phyloP scores from a whole-genome alignment of 2,329 filamentous ascomycete species.

The Aspergillus clavatus region DNA sequence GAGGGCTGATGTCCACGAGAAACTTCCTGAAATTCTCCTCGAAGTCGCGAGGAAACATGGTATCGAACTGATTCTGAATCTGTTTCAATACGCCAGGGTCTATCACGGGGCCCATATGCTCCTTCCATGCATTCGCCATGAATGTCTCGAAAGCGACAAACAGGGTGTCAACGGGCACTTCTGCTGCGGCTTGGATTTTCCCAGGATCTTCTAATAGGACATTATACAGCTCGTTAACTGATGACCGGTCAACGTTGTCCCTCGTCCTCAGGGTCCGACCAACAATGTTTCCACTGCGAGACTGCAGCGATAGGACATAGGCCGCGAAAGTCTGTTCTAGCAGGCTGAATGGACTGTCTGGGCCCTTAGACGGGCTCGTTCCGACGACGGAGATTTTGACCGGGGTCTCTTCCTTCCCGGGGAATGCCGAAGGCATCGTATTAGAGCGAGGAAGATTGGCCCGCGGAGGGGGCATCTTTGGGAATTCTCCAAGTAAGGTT shows the following conservation, averaged over 20 bases:
- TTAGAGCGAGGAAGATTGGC: conserved; percentile 39
- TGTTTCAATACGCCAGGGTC: conserved; percentile 64
- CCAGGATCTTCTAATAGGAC: conserved; percentile 76
- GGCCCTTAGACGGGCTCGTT: conserved; percentile 47
- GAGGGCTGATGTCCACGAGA: conserved; percentile 51
- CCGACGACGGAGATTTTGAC: conserved; percentile 49
- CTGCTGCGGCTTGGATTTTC: conserved; percentile 68
- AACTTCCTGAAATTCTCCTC: conserved; percentile 54
- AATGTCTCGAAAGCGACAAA: conserved; percentile 95
- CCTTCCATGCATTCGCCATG: conserved; percentile 77
- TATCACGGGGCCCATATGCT: conserved; percentile 82
- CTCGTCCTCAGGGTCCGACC: conserved; percentile 70
- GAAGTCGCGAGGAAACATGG: conserved; percentile 44
- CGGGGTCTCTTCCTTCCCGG: conserved; percentile 40
- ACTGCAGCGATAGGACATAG: conserved; percentile 75
- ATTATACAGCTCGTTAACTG: conserved; percentile 88
- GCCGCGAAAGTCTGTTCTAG: conserved; percentile 82
- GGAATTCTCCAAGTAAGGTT: conserved; percentile 41
- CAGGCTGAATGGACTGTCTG: conserved; percentile 62
- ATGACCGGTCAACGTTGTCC: conserved; percentile 65
- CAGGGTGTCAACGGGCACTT: conserved; percentile 74
- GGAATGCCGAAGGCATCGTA: conserved; percentile 41
- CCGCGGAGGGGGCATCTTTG: conserved; percentile 39
- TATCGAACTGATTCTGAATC: conserved; percentile 56
- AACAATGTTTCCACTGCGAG: conserved; percentile 80